Percentiles rank a stretch among this genome's conserved stretches.
Evolutionary conservation across 306 rosid species (phyloP).

Genomic region (Casuarina cunninghamiana): DNA sequence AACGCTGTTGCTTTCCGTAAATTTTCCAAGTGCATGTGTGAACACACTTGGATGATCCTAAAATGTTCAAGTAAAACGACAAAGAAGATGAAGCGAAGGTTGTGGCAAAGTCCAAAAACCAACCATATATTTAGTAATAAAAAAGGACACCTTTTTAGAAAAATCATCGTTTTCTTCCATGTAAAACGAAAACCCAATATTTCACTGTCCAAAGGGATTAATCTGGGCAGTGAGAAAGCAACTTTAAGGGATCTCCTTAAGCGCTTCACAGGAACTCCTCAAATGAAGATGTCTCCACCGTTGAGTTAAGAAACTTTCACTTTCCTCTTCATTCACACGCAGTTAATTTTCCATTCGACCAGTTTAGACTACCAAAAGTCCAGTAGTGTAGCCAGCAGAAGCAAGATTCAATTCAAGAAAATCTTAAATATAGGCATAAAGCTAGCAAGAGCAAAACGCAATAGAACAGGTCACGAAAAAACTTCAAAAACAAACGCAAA

Average conservation of each 20-base stretch:
- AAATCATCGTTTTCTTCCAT: not conserved
- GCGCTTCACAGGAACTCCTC: not conserved
- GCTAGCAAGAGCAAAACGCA: not conserved
- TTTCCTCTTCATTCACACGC: not conserved
- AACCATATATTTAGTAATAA: not conserved
- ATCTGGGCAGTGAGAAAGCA: not conserved
- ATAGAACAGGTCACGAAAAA: not conserved
- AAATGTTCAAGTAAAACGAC: slow-evolving; percentile 5
- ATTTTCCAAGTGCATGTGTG: slow-evolving; percentile 32
- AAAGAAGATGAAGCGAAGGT: not conserved
- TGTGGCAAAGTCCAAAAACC: not conserved
- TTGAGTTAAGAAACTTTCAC: not conserved
- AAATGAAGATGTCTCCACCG: not conserved
- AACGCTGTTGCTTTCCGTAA: slow-evolving; percentile 34
- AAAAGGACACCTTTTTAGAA: not conserved
- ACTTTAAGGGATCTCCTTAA: not conserved
- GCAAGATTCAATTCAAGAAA: not conserved
- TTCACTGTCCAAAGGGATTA: not conserved
- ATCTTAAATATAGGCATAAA: not conserved
- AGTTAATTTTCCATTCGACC: not conserved
- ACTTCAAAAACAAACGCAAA: not conserved
- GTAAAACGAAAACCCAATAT: not conserved
- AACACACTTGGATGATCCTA: slow-evolving; percentile 49
- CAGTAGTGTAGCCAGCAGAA: not conserved
- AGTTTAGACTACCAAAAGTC: not conserved